These are phyloP conservation scores for Coemansia sp. DNA, from an alignment of 192 early-diverging fungal genomes.

Conservation along the genomic window DNA sequence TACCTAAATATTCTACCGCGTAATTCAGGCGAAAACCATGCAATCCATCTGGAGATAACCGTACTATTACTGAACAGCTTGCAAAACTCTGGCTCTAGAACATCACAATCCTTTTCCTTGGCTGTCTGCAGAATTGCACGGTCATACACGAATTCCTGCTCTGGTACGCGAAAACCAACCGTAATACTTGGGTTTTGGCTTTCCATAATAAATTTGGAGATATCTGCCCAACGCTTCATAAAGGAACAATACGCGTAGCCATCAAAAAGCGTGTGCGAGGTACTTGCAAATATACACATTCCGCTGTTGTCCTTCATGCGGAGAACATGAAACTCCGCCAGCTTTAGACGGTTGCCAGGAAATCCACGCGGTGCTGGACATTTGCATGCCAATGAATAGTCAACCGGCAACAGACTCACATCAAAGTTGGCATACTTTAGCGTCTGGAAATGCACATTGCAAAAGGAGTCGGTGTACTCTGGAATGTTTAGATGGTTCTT, in stretches of 20 bases:
- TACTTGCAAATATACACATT: not conserved
- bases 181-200: not conserved
- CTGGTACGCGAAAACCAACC: not conserved
- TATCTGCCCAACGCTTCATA: not conserved
- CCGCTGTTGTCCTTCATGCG: not conserved
- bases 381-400: not conserved
- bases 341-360: not conserved
- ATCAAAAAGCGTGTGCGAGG: not conserved
- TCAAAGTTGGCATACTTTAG: slow-evolving; percentile 12
- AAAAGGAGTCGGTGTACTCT: slow-evolving; percentile 17
- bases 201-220: not conserved
- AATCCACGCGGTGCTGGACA: slow-evolving; percentile 3
- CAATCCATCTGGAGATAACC: not conserved
- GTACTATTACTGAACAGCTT: not conserved
- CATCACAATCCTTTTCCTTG: not conserved
- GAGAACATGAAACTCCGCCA: slow-evolving; percentile 1
- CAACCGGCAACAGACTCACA: slow-evolving; percentile 10
- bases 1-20: slow-evolving; percentile 1
- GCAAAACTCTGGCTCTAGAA: not conserved
- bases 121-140: not conserved
- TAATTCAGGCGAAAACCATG: not conserved
- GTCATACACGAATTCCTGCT: not conserved
- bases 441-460: slow-evolving; percentile 9
- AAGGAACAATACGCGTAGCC: not conserved
- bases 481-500: slow-evolving; percentile 26